Conservation (phyloP, 1,139 yeast genomes). For the Geotrichum europaeum region DNA sequence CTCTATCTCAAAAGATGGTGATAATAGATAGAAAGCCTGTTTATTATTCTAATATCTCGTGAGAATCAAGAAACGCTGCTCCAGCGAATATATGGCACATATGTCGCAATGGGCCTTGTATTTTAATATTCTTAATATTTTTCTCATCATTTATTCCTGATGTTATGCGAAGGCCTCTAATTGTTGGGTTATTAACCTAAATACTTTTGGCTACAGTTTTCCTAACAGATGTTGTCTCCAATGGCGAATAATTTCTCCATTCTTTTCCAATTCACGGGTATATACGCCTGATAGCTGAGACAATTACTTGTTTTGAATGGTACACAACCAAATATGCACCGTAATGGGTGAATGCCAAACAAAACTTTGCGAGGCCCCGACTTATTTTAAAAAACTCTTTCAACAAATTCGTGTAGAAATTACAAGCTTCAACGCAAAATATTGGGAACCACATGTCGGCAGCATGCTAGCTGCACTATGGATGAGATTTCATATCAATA, state of each 20-base stretch:
- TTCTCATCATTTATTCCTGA: no score
- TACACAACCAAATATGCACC: not conserved
- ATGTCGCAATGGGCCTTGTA: no score
- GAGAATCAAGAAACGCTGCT: no score
- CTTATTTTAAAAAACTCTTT: not conserved
- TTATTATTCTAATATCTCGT: no score
- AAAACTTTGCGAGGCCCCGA: not conserved
- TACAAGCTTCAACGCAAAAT: not conserved
- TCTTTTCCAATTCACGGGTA: not conserved
- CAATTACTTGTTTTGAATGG: not conserved
- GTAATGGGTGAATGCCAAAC: not conserved
- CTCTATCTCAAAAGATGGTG: no score
- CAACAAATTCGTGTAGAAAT: not conserved
- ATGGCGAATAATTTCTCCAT: not conserved
- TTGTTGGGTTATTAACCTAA: no score
- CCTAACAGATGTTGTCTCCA: not conserved
- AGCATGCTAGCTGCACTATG: not conserved
- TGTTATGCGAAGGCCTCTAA: no score
- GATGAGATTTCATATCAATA: not conserved
- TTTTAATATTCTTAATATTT: no score
- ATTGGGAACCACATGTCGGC: not conserved
- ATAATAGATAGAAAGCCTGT: no score
- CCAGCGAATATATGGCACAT: no score
- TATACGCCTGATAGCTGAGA: not conserved
- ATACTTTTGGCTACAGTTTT: not conserved